phyloP scores from a whole-genome alignment of 192 early-diverging fungal species.

The Backusella sp. region DNA sequence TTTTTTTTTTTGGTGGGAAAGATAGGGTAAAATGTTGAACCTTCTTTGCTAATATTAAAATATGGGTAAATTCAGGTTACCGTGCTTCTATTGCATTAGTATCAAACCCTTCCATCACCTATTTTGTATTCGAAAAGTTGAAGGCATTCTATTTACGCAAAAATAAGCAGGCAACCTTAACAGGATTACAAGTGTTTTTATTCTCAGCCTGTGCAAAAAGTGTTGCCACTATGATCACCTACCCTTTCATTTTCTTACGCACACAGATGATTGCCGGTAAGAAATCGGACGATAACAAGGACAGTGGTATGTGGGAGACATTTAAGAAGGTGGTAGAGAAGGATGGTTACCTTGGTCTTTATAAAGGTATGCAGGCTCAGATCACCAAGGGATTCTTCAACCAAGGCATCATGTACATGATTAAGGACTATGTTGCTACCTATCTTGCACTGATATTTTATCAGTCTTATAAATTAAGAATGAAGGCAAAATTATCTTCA shows the following conservation, averaged over 20 bases:
- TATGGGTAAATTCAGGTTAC: conserved; percentile 29
- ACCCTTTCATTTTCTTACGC: conserved; percentile 48
- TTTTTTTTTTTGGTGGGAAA: neutral
- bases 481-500: conserved; percentile 9
- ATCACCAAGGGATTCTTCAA: conserved; percentile 57
- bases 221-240: conserved; percentile 49
- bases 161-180: conserved; percentile 25
- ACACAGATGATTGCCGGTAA: conserved; percentile 38
- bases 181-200: conserved; percentile 43
- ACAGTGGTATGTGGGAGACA: conserved; percentile 1
- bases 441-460: conserved; percentile 45
- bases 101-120: conserved; percentile 52
- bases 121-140: conserved; percentile 50
- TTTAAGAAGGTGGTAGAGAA: conserved; percentile 15
- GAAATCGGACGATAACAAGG: neutral
- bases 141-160: conserved; percentile 27
- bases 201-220: conserved; percentile 47
- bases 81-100: conserved; percentile 46
- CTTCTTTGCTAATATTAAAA: neutral
- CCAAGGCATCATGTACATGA: conserved; percentile 53
- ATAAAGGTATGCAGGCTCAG: conserved; percentile 42
- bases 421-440: conserved; percentile 51
- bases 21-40: neutral
- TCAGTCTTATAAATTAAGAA: conserved; percentile 20
- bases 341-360: conserved; percentile 14